Conservation (phyloP, 169 alveolate genomes). For the Cryptosporidium baileyi region DNA sequence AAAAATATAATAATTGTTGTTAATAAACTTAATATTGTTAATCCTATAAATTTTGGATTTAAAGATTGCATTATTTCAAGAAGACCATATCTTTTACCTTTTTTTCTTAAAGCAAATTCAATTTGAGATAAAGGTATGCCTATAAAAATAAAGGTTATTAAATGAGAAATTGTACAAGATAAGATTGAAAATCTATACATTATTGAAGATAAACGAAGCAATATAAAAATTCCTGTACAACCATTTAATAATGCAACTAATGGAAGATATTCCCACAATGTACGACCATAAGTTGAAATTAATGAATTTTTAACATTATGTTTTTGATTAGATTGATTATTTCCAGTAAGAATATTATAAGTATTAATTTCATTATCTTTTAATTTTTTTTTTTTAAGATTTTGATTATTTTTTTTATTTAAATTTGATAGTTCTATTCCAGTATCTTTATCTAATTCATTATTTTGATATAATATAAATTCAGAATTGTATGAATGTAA, state of each 20-base stretch:
- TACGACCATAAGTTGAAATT: slow-evolving; percentile 9
- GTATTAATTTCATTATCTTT: neutral
- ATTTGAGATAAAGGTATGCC: slow-evolving; percentile 55
- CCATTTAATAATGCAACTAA: slow-evolving; percentile 52
- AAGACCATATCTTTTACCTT: slow-evolving; percentile 38
- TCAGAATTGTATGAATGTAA: no score
- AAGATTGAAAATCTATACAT: slow-evolving; percentile 54
- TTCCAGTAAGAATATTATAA: no score
- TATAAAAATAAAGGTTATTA: slow-evolving; percentile 27
- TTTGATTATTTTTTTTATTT: neutral
- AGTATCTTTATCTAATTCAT: no score
- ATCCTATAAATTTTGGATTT: slow-evolving; percentile 2
- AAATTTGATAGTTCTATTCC: neutral
- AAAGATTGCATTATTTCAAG: slow-evolving; percentile 11
- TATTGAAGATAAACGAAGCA: slow-evolving; percentile 39
- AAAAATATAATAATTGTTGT: slow-evolving; percentile 18
- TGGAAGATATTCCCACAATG: slow-evolving; percentile 58
- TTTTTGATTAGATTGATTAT: no score
- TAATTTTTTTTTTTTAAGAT: neutral
- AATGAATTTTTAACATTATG: no score
- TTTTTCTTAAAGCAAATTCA: slow-evolving; percentile 50
- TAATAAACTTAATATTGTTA: slow-evolving; percentile 5
- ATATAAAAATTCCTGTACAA: slow-evolving; percentile 58
- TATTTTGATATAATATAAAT: no score
- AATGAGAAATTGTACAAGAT: slow-evolving; percentile 51